Evolutionary conservation across 2,329 filamentous ascomycete species (phyloP), one percentile per base, ranked within the genome.

Genomic region (Scortechinia acanthostroma): DNA sequence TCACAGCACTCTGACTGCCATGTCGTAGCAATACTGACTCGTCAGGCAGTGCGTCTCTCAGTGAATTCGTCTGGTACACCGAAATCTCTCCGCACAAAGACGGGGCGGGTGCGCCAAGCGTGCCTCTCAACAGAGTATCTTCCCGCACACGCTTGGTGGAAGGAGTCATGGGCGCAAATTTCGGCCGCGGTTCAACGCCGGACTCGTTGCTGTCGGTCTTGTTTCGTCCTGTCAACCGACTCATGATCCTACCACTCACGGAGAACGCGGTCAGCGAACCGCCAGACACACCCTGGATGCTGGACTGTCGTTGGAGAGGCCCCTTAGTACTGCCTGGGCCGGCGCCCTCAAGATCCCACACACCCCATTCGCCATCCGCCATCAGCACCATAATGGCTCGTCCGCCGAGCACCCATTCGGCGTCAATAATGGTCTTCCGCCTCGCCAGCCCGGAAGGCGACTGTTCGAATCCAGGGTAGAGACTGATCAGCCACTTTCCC

Each of bases 291-390:
- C 62, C 65, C 64, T 58, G 3, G 64, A 53, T 21, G 13, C 55
- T 65, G 6, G 57, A 51, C 50, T 66, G 61, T 23, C 59, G 58
- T 43, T 60, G 58, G 35, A 65, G 52, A 17, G 63, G 63, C 15
- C 61, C 64, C 47, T 65, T 62, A 3, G 55, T 53, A 25, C 55
- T 58, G 15, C 61, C 63, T 3, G 67, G 66, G 3, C 66, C 66
- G 17, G 64, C 60, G 21, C 62, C 62, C 54, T 71, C 68, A 20
- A 70, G 54, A 57, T 71, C 67, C 68, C 68, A 72, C 13, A 72
- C 60, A 15, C 69, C 69, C 67, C 68, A 72, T 54, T 69, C 64
- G 2, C 68, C 67, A 52, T 70, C 65, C 4, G 62, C 62, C 42
- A 70, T 57, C 40, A 72, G 55, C 3, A 63, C 66, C 53, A 71